Percentiles rank a stretch among this genome's conserved stretches.
Conservation (phyloP, 2,329 filamentous ascomycete genomes). For the Trichophyton benhamiae region DNA sequence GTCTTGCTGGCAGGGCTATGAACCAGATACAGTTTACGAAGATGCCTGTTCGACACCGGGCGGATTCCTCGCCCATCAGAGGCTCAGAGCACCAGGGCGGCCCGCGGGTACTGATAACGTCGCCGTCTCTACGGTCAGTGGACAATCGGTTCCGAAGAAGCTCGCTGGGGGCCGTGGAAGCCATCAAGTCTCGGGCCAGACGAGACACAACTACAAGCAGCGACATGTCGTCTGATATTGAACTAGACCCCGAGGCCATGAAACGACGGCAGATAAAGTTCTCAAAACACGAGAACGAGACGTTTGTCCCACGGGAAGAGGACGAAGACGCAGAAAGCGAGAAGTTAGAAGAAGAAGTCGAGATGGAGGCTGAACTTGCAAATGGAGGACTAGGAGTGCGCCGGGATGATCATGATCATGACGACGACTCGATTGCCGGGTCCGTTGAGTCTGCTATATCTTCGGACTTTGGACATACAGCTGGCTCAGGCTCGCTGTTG, state of each 20-base stretch:
- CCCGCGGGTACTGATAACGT: slow-evolving; percentile 42
- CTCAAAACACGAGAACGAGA: slow-evolving; percentile 26
- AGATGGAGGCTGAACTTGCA: slow-evolving; percentile 21
- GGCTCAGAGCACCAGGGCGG: slow-evolving; percentile 34
- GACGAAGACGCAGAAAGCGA: slow-evolving; percentile 13
- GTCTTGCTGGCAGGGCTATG: slow-evolving; percentile 43
- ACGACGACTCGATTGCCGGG: slow-evolving; percentile 38
- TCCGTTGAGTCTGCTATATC: slow-evolving; percentile 39
- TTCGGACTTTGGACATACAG: slow-evolving; percentile 43
- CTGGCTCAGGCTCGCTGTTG: slow-evolving; percentile 46
- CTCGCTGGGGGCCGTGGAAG: slow-evolving; percentile 45
- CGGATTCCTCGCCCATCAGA: slow-evolving; percentile 77
- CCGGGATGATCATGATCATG: slow-evolving; percentile 22
- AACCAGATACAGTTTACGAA: slow-evolving; percentile 94
- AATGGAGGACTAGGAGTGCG: slow-evolving; percentile 16
- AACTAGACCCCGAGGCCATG: slow-evolving; percentile 43
- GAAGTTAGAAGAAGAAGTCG: slow-evolving; percentile 19
- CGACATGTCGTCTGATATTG: slow-evolving; percentile 54
- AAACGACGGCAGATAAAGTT: slow-evolving; percentile 42
- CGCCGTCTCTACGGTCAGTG: slow-evolving; percentile 41
- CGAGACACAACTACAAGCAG: slow-evolving; percentile 54
- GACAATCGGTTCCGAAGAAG: slow-evolving; percentile 40
- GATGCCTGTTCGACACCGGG: slow-evolving; percentile 76
- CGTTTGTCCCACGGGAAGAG: slow-evolving; percentile 17
- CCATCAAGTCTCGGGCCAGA: slow-evolving; percentile 41